These are phyloP conservation scores for Mycena leptocephala DNA, from an alignment of 768 basidiomycete genomes.

Conservation along the genomic window DNA sequence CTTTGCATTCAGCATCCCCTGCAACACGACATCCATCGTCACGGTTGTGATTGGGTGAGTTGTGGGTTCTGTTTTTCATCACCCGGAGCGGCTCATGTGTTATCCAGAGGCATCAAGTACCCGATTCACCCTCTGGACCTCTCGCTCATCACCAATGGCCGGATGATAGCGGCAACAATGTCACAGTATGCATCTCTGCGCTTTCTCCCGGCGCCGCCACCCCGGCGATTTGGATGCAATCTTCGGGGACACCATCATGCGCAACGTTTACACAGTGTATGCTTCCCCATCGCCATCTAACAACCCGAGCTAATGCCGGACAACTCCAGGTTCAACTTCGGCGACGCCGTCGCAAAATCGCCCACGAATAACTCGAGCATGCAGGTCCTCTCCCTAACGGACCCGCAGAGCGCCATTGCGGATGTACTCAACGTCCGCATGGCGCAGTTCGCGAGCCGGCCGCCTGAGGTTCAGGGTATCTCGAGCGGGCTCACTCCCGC, in stretches of 20 bases:
- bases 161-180: not conserved
- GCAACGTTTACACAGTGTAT: slow-evolving; percentile 8
- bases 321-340: not conserved
- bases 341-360: not conserved
- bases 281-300: not conserved
- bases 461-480: not conserved
- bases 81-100: not conserved
- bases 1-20: not conserved
- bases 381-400: not conserved
- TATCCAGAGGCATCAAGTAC: not conserved
- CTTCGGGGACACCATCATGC: slow-evolving; percentile 7
- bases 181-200: not conserved
- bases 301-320: not conserved
- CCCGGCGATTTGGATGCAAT: not conserved
- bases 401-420: not conserved
- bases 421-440: slow-evolving; percentile 1
- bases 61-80: too few relatives aligned
- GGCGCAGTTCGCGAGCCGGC: not conserved
- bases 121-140: slow-evolving; percentile 16
- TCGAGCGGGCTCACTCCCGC: not conserved
- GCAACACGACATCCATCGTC: not conserved
- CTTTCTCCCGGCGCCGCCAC: not conserved
- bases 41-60: slow-evolving; percentile 5
- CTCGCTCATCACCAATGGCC: not conserved
- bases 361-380: not conserved